These are phyloP conservation scores for Geotrichum histeridarum DNA, from an alignment of 1,139 yeast genomes.

Conservation along the genomic window DNA sequence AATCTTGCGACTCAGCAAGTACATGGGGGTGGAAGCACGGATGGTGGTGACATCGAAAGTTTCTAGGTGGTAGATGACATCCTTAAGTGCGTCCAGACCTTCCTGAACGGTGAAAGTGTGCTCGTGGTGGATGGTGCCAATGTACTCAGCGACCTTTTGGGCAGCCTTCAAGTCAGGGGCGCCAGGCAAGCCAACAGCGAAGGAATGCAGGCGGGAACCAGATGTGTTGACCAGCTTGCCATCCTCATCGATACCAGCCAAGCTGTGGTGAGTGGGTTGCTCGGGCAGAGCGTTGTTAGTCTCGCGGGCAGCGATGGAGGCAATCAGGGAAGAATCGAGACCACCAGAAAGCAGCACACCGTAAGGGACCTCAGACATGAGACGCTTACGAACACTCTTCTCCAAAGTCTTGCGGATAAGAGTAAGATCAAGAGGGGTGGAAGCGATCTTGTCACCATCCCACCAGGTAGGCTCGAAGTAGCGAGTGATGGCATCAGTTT, in stretches of 20 bases:
- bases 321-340: conserved; percentile 91
- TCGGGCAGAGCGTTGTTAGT: conserved; percentile 70
- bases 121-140: conserved; percentile 95
- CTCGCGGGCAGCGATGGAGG: conserved; percentile 95
- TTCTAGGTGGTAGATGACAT: conserved; percentile 91
- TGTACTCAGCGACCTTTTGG: conserved; percentile 83
- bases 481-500: conserved; percentile 76
- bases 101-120: conserved; percentile 95
- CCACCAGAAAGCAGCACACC: conserved; percentile 97
- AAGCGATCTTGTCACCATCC: conserved; percentile 71
- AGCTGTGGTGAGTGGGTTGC: conserved; percentile 45
- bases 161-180: conserved; percentile 98
- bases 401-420: conserved; percentile 76
- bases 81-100: conserved; percentile 91
- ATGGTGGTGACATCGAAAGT: conserved; percentile 98
- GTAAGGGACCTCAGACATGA: conserved; percentile 98
- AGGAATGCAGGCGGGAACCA: conserved; percentile 86
- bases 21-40: conserved; percentile 99
- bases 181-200: conserved; percentile 93
- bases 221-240: conserved; percentile 75
- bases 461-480: conserved; percentile 94
- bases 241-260: conserved; percentile 86
- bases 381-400: conserved; percentile 94
- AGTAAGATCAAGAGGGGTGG: conserved; percentile 65
- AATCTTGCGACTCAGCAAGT: conserved; percentile 88